phyloP scores from a whole-genome alignment of 176 grass and related monocot species.

The Carex myosuroides region DNA sequence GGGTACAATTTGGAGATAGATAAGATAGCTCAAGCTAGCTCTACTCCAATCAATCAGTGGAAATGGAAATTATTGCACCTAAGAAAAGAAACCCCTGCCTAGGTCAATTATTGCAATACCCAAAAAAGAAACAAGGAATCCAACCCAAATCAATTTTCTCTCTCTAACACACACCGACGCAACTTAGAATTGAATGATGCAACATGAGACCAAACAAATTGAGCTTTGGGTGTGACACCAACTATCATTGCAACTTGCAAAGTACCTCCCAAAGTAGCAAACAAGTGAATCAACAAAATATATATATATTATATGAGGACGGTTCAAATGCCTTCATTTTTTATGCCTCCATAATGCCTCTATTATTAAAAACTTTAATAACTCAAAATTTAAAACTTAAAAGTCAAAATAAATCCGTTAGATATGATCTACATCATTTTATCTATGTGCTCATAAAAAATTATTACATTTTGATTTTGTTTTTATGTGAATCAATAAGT shows the following conservation, averaged over 20 bases:
- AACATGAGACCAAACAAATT: constrained; percentile 90
- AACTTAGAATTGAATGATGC: constrained; percentile 45
- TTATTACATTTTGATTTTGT: too few species aligned
- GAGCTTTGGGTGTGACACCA: constrained; percentile 44
- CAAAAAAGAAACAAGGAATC: constrained; percentile 78
- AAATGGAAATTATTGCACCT: background rate
- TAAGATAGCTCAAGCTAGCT: background rate
- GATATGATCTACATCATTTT: too few species aligned
- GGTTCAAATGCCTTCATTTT: too few species aligned
- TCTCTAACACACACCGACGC: constrained; percentile 5
- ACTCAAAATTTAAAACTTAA: too few species aligned
- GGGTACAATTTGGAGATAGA: background rate
- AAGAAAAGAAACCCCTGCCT: constrained; percentile 6
- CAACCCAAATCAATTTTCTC: constrained; percentile 18
- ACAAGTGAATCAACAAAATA: background rate
- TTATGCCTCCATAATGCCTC: too few species aligned
- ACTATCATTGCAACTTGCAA: constrained; percentile 16
- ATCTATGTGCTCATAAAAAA: too few species aligned
- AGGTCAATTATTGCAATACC: constrained; percentile 42
- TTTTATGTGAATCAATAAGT: too few species aligned
- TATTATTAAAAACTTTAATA: too few species aligned
- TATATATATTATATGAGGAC: background rate
- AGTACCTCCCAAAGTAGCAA: constrained; percentile 20
- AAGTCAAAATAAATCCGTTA: too few species aligned
- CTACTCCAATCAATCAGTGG: background rate